Evolutionary conservation across 371 early-diverging fungal genomes (phyloP).

Genomic region (Mortierella sp.): DNA sequence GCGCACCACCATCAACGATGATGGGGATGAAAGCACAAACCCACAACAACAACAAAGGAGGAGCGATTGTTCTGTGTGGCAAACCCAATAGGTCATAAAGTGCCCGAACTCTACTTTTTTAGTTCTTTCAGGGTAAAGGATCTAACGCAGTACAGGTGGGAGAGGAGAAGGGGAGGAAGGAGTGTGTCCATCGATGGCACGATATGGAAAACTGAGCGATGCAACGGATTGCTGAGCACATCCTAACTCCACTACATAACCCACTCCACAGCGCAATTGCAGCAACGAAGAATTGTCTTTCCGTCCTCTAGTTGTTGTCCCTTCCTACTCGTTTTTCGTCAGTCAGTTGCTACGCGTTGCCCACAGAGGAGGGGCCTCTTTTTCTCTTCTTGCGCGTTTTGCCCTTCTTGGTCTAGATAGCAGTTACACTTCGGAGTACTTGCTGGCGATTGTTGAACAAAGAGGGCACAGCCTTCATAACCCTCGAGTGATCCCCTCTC

Average conservation of each 20-base stretch:
- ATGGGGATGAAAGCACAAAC: background rate
- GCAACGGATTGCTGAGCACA: background rate
- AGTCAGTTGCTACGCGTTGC: too few species aligned
- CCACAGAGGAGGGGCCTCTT: too few species aligned
- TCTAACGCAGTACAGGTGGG: background rate
- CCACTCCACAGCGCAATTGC: background rate
- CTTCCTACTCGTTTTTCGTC: too few species aligned
- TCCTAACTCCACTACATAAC: background rate
- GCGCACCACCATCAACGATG: background rate
- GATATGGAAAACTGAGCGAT: background rate
- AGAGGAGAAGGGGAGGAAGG: background rate
- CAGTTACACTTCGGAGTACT: too few species aligned
- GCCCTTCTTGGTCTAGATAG: too few species aligned
- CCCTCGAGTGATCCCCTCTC: background rate
- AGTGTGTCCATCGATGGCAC: background rate
- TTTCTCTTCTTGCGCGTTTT: too few species aligned
- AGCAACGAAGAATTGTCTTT: background rate
- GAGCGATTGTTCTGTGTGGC: background rate
- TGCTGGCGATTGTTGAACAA: background rate
- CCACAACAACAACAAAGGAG: background rate
- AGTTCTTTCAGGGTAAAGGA: background rate
- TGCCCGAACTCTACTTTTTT: background rate
- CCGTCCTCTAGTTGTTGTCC: too few species aligned
- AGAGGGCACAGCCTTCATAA: background rate
- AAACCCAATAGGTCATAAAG: background rate